phyloP scores from a whole-genome alignment of 345 rosid species.

The Brassica incana region DNA sequence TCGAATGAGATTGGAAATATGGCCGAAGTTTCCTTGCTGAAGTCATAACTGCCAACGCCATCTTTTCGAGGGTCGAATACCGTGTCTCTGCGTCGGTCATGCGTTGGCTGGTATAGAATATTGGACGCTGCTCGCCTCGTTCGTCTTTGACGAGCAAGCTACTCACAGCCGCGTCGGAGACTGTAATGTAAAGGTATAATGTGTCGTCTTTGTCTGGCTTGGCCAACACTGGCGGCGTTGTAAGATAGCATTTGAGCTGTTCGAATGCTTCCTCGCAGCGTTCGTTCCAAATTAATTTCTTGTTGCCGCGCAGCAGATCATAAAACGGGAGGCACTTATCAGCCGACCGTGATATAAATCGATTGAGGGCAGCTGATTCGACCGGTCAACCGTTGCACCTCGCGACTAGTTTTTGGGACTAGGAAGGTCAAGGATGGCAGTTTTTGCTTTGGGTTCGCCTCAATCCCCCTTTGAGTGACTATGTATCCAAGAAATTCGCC shows the following conservation, averaged over 20 bases:
- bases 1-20: neutral
- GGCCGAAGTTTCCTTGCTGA: neutral
- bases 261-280: neutral
- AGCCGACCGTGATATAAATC: neutral
- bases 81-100: neutral
- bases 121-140: neutral
- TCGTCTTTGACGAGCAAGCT: neutral
- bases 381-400: neutral
- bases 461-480: neutral
- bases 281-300: neutral
- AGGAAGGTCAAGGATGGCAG: neutral
- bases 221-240: neutral
- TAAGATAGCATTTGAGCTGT: neutral
- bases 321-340: neutral
- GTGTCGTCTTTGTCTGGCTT: neutral
- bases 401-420: neutral
- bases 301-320: neutral
- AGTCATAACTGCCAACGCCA: neutral
- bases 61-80: neutral
- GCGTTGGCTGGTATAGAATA: neutral
- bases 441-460: neutral
- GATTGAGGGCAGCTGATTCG: neutral
- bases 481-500: neutral
- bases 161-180: neutral
- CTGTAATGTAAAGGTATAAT: neutral